Evolutionary conservation across 371 early-diverging fungal species (phyloP).

Genomic region (Rhizopus delemar): DNA sequence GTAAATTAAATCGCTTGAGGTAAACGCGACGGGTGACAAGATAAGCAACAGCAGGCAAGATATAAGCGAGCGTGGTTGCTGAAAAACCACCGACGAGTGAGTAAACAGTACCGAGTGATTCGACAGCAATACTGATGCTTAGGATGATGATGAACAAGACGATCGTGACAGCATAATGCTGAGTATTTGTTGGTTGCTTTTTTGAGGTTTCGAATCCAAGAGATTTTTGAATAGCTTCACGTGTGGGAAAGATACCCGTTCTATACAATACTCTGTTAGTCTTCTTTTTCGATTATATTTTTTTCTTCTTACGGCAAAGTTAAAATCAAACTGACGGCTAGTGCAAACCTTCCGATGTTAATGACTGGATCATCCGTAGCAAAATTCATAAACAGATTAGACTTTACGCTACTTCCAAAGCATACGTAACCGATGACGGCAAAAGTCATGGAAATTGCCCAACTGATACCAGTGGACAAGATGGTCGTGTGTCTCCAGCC

Average conservation of each 20-base stretch:
- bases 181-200: slow-evolving; percentile 38
- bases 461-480: slow-evolving; percentile 49
- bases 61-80: slow-evolving; percentile 59
- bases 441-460: slow-evolving; percentile 57
- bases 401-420: slow-evolving; percentile 54
- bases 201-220: slow-evolving; percentile 50
- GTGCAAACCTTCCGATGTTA: slow-evolving; percentile 56
- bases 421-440: slow-evolving; percentile 57
- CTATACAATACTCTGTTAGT: slow-evolving; percentile 9
- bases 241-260: slow-evolving; percentile 56
- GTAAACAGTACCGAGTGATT: slow-evolving; percentile 54
- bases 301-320: slow-evolving; percentile 49
- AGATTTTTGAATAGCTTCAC: slow-evolving; percentile 55
- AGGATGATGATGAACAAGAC: slow-evolving; percentile 38
- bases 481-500: slow-evolving; percentile 52
- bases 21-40: slow-evolving; percentile 34
- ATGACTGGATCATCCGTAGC: slow-evolving; percentile 52
- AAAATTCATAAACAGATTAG: slow-evolving; percentile 63
- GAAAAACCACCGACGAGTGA: slow-evolving; percentile 59
- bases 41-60: slow-evolving; percentile 55
- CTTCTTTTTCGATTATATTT: background rate
- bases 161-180: slow-evolving; percentile 51
- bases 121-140: slow-evolving; percentile 39
- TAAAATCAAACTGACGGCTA: slow-evolving; percentile 58
- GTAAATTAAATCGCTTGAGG: background rate